Conservation (phyloP, 148 eudicot species). For the Chenopodium album region DNA sequence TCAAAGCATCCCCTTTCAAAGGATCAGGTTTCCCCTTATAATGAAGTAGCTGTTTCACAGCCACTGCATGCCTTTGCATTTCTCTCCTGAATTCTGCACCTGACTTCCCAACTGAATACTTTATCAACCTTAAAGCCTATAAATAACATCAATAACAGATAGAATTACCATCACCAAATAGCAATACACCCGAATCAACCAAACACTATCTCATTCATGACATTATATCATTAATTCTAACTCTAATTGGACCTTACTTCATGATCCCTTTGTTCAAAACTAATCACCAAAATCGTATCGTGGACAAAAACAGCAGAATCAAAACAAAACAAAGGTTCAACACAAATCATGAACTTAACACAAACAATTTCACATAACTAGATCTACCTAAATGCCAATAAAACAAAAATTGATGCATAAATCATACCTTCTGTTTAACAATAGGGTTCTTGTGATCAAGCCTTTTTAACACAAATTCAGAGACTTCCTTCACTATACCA, state of each 20-base stretch:
- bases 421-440: slow-evolving; percentile 79
- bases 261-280: no score
- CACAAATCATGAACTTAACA: background rate
- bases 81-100: slow-evolving; percentile 92
- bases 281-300: background rate
- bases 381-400: slow-evolving; percentile 8
- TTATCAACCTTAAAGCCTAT: slow-evolving; percentile 85
- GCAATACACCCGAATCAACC: background rate
- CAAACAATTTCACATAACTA: background rate
- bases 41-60: slow-evolving; percentile 82
- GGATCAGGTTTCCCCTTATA: slow-evolving; percentile 87
- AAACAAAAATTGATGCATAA: slow-evolving; percentile 5
- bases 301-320: background rate
- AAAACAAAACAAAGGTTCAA: slow-evolving; percentile 2
- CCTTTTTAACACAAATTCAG: slow-evolving; percentile 75
- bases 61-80: slow-evolving; percentile 95
- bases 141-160: slow-evolving; percentile 2
- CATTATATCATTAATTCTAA: background rate
- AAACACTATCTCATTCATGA: slow-evolving; percentile 3
- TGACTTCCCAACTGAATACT: slow-evolving; percentile 86
- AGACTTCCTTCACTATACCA: slow-evolving; percentile 73
- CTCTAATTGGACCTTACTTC: no score
- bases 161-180: background rate
- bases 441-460: slow-evolving; percentile 86
- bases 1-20: slow-evolving; percentile 85